These are phyloP conservation scores for Apophysomyces trapeziformis DNA, from an alignment of 371 early-diverging fungal genomes.

Conservation along the genomic window DNA sequence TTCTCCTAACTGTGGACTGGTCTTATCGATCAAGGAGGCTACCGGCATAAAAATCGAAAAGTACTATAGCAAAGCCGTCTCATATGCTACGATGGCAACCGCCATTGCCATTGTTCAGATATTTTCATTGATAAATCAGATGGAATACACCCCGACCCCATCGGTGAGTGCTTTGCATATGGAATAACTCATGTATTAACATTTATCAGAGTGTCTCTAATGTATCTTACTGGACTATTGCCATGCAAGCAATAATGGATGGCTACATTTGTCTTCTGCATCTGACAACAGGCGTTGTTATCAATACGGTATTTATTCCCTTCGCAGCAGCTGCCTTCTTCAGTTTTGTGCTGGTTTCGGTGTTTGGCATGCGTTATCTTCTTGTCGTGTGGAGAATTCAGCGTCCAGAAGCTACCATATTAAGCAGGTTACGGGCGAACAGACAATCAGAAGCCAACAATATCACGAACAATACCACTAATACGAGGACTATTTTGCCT, in stretches of 20 bases:
- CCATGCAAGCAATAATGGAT: constrained; percentile 73
- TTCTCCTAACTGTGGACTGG: constrained; percentile 61
- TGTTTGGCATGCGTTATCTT: constrained; percentile 77
- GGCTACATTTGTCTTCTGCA: constrained; percentile 71
- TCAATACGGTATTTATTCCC: constrained; percentile 63
- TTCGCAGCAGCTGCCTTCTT: constrained; percentile 73
- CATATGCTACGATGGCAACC: constrained; percentile 62
- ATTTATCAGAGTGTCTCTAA: constrained; percentile 62
- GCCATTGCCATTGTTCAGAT: constrained; percentile 60
- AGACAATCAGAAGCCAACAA: constrained; percentile 24
- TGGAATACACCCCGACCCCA: constrained; percentile 77
- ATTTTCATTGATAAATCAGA: constrained; percentile 67
- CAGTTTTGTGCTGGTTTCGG: constrained; percentile 70
- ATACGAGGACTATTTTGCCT: constrained; percentile 4
- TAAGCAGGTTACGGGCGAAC: constrained; percentile 25
- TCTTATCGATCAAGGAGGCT: constrained; percentile 40
- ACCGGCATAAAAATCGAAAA: constrained; percentile 60
- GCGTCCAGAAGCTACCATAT: constrained; percentile 52
- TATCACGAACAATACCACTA: constrained; percentile 22
- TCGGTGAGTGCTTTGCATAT: constrained; percentile 49
- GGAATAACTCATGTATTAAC: not conserved
- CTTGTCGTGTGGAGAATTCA: constrained; percentile 75
- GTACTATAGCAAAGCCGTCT: constrained; percentile 57
- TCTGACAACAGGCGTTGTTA: constrained; percentile 64
- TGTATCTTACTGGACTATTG: constrained; percentile 76